A percentile compares a stretch with the other conserved stretches of the same genome.
Evolutionary conservation across 2,329 filamentous ascomycete species (phyloP).

Genomic region (Colletotrichum tabaci): DNA sequence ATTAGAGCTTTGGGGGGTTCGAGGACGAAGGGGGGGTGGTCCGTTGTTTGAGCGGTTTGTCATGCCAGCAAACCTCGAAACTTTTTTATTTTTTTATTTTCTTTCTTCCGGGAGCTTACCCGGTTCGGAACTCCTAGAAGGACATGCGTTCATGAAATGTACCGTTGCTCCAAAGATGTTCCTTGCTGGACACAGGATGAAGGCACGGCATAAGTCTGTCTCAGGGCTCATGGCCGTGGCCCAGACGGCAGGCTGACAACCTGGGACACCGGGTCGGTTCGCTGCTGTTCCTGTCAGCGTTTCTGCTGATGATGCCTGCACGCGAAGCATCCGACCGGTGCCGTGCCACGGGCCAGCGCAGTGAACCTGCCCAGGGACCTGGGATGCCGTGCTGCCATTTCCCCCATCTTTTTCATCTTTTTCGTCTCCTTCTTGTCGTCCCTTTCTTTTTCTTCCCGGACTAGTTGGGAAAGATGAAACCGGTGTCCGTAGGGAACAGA

Average conservation of each 20-base stretch:
- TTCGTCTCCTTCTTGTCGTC: too few species aligned
- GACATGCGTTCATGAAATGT: not conserved
- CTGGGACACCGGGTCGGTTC: slow-evolving; percentile 7
- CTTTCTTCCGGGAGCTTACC: slow-evolving; percentile 5
- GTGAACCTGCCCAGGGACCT: slow-evolving; percentile 28
- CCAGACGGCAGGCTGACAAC: not conserved
- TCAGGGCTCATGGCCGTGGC: slow-evolving; percentile 5
- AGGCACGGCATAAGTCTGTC: slow-evolving; percentile 13
- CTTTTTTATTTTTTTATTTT: too few species aligned
- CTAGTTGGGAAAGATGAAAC: slow-evolving; percentile 36
- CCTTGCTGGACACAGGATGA: slow-evolving; percentile 10
- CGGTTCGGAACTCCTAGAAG: slow-evolving; percentile 9
- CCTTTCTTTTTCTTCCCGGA: not conserved
- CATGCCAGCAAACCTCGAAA: not conserved
- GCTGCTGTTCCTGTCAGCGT: slow-evolving; percentile 36
- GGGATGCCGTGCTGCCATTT: slow-evolving; percentile 25
- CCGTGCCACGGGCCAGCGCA: slow-evolving; percentile 32
- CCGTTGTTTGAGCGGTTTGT: slow-evolving; percentile 8
- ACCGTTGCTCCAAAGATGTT: slow-evolving; percentile 1
- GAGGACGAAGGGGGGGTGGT: not conserved
- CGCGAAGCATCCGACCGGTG: slow-evolving; percentile 21
- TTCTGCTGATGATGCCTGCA: slow-evolving; percentile 30
- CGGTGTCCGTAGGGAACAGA: slow-evolving; percentile 17
- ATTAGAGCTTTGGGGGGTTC: not conserved
- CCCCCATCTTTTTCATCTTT: too few species aligned